phyloP scores from a whole-genome alignment of 2,329 filamentous ascomycete genomes.

The Nakataea oryzae region DNA sequence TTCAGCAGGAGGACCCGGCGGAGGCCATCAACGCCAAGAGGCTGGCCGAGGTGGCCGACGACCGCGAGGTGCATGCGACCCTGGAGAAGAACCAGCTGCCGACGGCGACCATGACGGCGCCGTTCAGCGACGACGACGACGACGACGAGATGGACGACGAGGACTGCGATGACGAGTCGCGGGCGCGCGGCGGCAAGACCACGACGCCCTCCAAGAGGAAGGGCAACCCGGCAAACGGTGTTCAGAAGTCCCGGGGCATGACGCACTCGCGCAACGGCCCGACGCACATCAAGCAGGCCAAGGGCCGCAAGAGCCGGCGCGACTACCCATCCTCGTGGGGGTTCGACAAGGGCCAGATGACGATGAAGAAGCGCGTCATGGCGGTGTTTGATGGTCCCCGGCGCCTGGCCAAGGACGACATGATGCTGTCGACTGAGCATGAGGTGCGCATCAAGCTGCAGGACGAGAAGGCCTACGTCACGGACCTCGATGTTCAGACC shows the following conservation, averaged over 20 bases:
- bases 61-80: slow-evolving; percentile 50
- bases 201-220: slow-evolving; percentile 41
- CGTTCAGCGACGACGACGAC: slow-evolving; percentile 32
- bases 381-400: slow-evolving; percentile 84
- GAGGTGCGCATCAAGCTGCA: slow-evolving; percentile 80
- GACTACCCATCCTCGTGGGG: slow-evolving; percentile 94
- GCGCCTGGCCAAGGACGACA: slow-evolving; percentile 92
- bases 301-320: slow-evolving; percentile 76
- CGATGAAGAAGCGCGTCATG: slow-evolving; percentile 93
- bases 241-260: slow-evolving; percentile 60
- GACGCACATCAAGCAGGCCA: slow-evolving; percentile 31
- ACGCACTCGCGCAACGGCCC: slow-evolving; percentile 68
- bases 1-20: slow-evolving; percentile 60
- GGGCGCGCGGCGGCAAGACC: slow-evolving; percentile 23
- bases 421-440: slow-evolving; percentile 94
- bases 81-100: slow-evolving; percentile 54
- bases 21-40: slow-evolving; percentile 60
- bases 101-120: slow-evolving; percentile 35
- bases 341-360: slow-evolving; percentile 86
- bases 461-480: slow-evolving; percentile 72
- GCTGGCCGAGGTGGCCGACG: slow-evolving; percentile 55
- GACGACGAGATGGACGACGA: slow-evolving; percentile 47
- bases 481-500: slow-evolving; percentile 86
- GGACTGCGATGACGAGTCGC: slow-evolving; percentile 44
- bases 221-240: slow-evolving; percentile 45